Conservation (phyloP, 495 filamentous ascomycete genomes). For the Glarea lozoyensis region DNA sequence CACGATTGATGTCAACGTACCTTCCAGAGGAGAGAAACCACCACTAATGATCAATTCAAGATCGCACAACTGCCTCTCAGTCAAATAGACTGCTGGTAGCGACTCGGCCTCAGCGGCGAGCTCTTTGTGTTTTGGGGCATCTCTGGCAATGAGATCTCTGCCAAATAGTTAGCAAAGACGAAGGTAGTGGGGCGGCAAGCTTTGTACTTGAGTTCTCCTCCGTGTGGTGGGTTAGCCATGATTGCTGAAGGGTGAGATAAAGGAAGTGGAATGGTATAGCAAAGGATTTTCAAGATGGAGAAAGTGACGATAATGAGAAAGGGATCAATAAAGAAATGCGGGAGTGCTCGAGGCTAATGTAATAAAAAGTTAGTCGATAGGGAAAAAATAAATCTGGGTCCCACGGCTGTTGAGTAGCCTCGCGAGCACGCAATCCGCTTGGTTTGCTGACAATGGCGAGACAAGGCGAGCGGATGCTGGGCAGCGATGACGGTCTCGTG, state of each 20-base stretch:
- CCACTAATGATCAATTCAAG: constrained; percentile 93
- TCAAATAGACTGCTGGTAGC: constrained; percentile 74
- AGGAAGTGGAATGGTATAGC: neutral
- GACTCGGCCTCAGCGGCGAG: constrained; percentile 77
- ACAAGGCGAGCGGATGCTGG: too few species aligned
- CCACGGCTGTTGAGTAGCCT: neutral
- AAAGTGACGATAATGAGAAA: too few species aligned
- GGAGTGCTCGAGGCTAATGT: neutral
- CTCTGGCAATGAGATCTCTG: constrained; percentile 78
- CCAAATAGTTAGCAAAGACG: constrained; percentile 1
- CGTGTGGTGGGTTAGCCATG: constrained; percentile 76
- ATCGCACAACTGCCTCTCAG: constrained; percentile 93
- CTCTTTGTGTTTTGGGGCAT: constrained; percentile 66
- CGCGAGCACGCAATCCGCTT: constrained; percentile 1
- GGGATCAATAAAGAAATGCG: neutral
- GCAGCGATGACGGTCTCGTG: neutral
- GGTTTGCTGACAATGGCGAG: too few species aligned
- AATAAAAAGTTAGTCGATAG: neutral
- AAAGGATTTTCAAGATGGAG: too few species aligned
- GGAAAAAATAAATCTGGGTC: neutral
- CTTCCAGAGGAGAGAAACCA: constrained; percentile 95
- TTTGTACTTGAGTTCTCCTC: constrained; percentile 77
- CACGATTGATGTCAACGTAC: constrained; percentile 45
- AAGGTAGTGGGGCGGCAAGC: neutral
- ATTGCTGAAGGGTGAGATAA: neutral